phyloP scores from a whole-genome alignment of 1,284 basidiomycete species.

The Malassezia sympodialis region DNA sequence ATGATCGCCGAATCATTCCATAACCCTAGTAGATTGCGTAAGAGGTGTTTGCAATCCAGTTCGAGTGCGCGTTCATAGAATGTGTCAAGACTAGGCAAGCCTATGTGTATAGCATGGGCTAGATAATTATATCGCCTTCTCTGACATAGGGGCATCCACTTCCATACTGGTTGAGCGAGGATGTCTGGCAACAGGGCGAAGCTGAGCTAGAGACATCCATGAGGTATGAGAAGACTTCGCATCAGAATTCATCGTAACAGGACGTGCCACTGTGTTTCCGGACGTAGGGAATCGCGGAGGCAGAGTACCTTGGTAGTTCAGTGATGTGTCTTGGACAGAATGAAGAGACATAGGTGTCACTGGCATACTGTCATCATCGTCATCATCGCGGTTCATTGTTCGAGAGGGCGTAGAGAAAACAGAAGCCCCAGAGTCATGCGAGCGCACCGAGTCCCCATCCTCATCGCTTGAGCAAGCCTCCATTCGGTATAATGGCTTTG shows the following conservation, averaged over 20 bases:
- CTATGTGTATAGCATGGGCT: not conserved
- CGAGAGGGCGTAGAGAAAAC: constrained; percentile 42
- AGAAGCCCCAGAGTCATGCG: constrained; percentile 32
- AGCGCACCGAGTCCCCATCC: constrained; percentile 35
- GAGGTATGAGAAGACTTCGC: not conserved
- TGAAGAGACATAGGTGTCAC: constrained; percentile 44
- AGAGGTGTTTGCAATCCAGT: not conserved
- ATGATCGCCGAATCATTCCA: constrained; percentile 6
- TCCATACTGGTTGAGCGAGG: not conserved
- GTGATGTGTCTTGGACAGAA: constrained; percentile 29
- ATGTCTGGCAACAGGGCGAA: constrained; percentile 14
- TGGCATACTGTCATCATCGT: constrained; percentile 41
- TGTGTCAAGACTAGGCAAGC: not conserved
- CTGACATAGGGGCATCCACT: constrained; percentile 8
- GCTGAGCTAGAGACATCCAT: constrained; percentile 7
- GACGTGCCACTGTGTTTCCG: not conserved
- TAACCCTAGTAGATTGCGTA: not conserved
- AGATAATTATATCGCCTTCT: not conserved
- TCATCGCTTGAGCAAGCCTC: constrained; percentile 21
- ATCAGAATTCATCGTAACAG: not conserved
- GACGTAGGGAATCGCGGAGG: not conserved
- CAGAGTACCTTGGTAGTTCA: not conserved
- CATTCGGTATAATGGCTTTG: constrained; percentile 12
- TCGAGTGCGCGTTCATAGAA: not conserved
- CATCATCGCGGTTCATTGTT: constrained; percentile 41